Evolutionary conservation across 371 early-diverging fungal genomes (phyloP).

Genomic region (Fennellomyces sp.): DNA sequence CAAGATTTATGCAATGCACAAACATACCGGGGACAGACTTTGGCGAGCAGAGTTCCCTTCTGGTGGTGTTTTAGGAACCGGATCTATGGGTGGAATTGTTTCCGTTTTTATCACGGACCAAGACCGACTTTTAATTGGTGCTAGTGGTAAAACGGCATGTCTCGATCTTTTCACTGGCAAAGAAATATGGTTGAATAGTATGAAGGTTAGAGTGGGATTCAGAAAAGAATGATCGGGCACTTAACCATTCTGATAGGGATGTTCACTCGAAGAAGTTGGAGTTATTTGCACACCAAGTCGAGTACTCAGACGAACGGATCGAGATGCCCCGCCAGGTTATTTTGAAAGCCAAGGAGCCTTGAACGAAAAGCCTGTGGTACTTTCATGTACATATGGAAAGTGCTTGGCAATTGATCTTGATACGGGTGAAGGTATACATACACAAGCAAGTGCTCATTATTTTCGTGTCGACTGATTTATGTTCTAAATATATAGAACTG

Average conservation of each 20-base stretch:
- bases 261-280: slow-evolving; percentile 27
- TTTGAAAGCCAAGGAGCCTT: neutral
- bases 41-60: slow-evolving; percentile 31
- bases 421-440: slow-evolving; percentile 16
- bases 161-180: slow-evolving; percentile 25
- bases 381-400: slow-evolving; percentile 31
- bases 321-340: slow-evolving; percentile 1
- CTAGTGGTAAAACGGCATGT: slow-evolving; percentile 22
- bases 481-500: slow-evolving; percentile 10
- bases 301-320: neutral
- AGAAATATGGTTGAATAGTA: slow-evolving; percentile 31
- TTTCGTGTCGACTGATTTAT: too few species aligned
- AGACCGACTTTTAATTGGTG: slow-evolving; percentile 23
- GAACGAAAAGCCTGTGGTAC: slow-evolving; percentile 15
- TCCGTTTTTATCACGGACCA: slow-evolving; percentile 36
- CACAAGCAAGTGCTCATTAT: neutral
- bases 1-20: slow-evolving; percentile 39
- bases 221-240: neutral
- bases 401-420: slow-evolving; percentile 28
- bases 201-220: slow-evolving; percentile 24
- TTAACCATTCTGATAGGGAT: slow-evolving; percentile 14
- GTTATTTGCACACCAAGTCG: slow-evolving; percentile 20
- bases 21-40: slow-evolving; percentile 26
- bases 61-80: neutral
- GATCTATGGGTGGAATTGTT: slow-evolving; percentile 15